phyloP scores from a whole-genome alignment of 2,329 filamentous ascomycete species.

The Colletotrichum sp. region DNA sequence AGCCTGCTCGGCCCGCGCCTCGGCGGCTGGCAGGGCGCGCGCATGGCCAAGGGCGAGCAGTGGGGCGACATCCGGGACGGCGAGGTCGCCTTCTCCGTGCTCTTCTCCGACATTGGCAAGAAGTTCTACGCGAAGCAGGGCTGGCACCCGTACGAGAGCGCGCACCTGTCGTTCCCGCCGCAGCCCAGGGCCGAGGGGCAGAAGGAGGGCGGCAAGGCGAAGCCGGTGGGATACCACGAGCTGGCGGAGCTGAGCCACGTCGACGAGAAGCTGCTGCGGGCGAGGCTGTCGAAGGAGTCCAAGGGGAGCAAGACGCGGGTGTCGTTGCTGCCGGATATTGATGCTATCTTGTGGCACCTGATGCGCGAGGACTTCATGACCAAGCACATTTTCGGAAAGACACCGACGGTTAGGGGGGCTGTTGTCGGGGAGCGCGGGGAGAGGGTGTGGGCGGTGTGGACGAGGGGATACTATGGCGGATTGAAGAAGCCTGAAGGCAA shows the following conservation, averaged over 20 bases:
- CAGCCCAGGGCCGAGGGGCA: constrained; percentile 24
- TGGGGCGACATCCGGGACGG: constrained; percentile 23
- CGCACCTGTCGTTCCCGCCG: constrained; percentile 70
- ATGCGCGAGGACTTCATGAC: constrained; percentile 82
- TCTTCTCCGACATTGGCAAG: constrained; percentile 89
- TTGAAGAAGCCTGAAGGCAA: constrained; percentile 63
- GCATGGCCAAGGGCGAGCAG: constrained; percentile 25
- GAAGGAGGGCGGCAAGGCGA: constrained; percentile 28
- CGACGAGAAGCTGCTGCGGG: constrained; percentile 68
- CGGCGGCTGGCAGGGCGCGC: constrained; percentile 36
- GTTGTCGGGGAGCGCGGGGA: constrained; percentile 58
- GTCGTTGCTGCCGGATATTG: constrained; percentile 71
- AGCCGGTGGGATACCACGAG: constrained; percentile 62
- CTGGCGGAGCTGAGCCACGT: constrained; percentile 65
- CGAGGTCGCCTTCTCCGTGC: constrained; percentile 69
- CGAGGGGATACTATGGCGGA: constrained; percentile 66
- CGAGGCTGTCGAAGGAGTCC: constrained; percentile 46
- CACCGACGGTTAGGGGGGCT: constrained; percentile 72
- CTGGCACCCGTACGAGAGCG: constrained; percentile 77
- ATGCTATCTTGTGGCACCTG: constrained; percentile 78
- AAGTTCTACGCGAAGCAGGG: constrained; percentile 78
- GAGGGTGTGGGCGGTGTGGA: constrained; percentile 79
- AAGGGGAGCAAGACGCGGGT: constrained; percentile 55
- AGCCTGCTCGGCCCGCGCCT: constrained; percentile 61
- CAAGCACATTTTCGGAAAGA: constrained; percentile 61